Evolutionary conservation across 169 alveolate species (phyloP).

Genomic region (Plasmodium coatneyi): DNA sequence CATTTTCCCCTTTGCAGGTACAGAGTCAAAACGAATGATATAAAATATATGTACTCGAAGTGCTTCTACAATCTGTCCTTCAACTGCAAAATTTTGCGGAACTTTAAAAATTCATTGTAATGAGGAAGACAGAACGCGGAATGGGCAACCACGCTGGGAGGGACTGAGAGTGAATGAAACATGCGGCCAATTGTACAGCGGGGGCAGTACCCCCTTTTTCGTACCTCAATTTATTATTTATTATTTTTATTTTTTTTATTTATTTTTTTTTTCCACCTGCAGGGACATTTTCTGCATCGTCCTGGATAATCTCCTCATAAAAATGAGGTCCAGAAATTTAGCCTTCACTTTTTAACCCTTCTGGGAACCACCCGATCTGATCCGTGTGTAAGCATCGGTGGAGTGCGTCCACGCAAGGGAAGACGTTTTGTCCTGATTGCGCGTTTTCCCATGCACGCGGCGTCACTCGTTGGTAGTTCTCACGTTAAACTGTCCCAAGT

Average conservation of each 20-base stretch:
- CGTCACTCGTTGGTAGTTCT: background rate
- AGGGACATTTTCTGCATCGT: slow-evolving; percentile 54
- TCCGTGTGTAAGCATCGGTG: background rate
- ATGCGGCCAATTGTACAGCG: background rate
- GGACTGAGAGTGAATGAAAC: background rate
- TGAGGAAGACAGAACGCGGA: slow-evolving; percentile 5
- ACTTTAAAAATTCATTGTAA: slow-evolving; percentile 64
- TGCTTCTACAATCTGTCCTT: slow-evolving; percentile 37
- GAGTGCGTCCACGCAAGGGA: background rate
- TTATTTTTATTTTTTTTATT: background rate
- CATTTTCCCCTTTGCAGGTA: slow-evolving; percentile 6
- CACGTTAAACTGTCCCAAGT: background rate
- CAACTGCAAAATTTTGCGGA: slow-evolving; percentile 21
- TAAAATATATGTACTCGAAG: slow-evolving; percentile 16
- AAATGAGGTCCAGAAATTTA: slow-evolving; percentile 43
- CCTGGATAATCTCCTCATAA: slow-evolving; percentile 38
- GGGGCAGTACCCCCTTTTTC: background rate
- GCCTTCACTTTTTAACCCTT: background rate
- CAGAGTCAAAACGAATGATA: slow-evolving; percentile 31
- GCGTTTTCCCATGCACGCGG: background rate
- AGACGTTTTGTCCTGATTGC: background rate
- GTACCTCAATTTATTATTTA: background rate
- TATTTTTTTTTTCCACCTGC: background rate
- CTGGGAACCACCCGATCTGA: background rate
- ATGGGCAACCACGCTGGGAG: background rate